Base-by-base conservation (phyloP, 164 flowering plant genomes). In the Dillenia turbinata region DNA sequence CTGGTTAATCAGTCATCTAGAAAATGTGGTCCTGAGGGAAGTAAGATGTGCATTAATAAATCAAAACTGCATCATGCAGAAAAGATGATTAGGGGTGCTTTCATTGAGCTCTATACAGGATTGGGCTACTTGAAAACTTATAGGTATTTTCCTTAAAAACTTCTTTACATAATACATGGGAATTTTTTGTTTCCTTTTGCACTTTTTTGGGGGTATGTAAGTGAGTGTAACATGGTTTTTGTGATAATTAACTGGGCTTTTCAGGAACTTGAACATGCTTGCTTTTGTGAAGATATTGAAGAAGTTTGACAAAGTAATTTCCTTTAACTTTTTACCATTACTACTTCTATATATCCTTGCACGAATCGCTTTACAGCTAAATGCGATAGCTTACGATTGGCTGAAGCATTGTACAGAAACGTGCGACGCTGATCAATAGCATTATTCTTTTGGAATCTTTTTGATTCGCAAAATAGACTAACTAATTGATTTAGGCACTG, bases 211-310 rank as follows among this genome's bases (percentile, higher is more conserved):
- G 11, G 11, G 44, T 13, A 13, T 16, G 12, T 33, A 12, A 3
- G 40, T 7, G 9, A 3, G 15, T 13, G 13, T 8, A 26, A 16
- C 12, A 40, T 16, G 47, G n/a, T 9, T 13, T 52, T 19, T 9
- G 44, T 58, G 49, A 58, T 48, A 16, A 5, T 49, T 26, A n/a
- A 49, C 16, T 52, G 16, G 60, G 24, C 12, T 71, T 55, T 66
- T 54, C 82, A 89, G 99, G 90, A 79, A 86, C 78, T 77, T 94
- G 85, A 94, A 94, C 83, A 83, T 91, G 99, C 86, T 86, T 63
- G 99, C 99, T 74, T 91, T 94, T 71, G 80, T 63, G 9, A 94
- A 94, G 81, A 94, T 94, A 63, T 70, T 94, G 80, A 94, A 94
- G 85, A 94, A 94, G 73, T 88, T 94, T 61, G 96, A 91, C 80